Evolutionary conservation across 768 basidiomycete species (phyloP).

Genomic region (Auricularia heimuer): DNA sequence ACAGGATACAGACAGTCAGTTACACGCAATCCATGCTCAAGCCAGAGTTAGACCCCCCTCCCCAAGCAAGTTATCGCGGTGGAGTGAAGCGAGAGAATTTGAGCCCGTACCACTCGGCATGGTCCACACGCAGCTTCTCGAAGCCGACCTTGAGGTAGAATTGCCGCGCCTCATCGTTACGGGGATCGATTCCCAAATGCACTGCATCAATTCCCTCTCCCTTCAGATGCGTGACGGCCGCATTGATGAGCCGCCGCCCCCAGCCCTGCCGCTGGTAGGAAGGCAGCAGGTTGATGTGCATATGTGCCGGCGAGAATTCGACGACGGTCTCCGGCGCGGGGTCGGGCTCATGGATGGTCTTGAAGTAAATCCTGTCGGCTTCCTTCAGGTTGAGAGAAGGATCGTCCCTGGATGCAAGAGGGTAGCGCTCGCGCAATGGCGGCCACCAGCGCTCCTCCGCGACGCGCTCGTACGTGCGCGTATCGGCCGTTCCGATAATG

Average conservation of each 20-base stretch:
- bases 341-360: slow-evolving; percentile 24
- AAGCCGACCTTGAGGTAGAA: slow-evolving; percentile 64
- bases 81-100: neutral
- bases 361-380: slow-evolving; percentile 34
- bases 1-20: too few relatives aligned
- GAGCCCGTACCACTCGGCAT: slow-evolving; percentile 6
- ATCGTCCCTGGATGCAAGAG: slow-evolving; percentile 11
- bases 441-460: slow-evolving; percentile 59
- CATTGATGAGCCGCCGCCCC: slow-evolving; percentile 54
- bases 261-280: slow-evolving; percentile 59
- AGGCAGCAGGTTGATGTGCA: slow-evolving; percentile 66
- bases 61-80: too few relatives aligned
- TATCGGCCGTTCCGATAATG: slow-evolving; percentile 56
- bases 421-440: slow-evolving; percentile 45
- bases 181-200: slow-evolving; percentile 61
- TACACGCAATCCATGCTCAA: too few relatives aligned
- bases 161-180: slow-evolving; percentile 46
- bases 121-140: slow-evolving; percentile 30
- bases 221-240: slow-evolving; percentile 44
- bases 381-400: slow-evolving; percentile 9
- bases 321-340: slow-evolving; percentile 44
- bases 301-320: slow-evolving; percentile 58
- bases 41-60: too few relatives aligned
- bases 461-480: slow-evolving; percentile 50
- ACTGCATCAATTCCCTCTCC: slow-evolving; percentile 37